A percentile compares a stretch with the other conserved stretches of the same genome.
These are phyloP conservation scores for Serendipita sp. DNA, from an alignment of 768 basidiomycete genomes.

Conservation along the genomic window DNA sequence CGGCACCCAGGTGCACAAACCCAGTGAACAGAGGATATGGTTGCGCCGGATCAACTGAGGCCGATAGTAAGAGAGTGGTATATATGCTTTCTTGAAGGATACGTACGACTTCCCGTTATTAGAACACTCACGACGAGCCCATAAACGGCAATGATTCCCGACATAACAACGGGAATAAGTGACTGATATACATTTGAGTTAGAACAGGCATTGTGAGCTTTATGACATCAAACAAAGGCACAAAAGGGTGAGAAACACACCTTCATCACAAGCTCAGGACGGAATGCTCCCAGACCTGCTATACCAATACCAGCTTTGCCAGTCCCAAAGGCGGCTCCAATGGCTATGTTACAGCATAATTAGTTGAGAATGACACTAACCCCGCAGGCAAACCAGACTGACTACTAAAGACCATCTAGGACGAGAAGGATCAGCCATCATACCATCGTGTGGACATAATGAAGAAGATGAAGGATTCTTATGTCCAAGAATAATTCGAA, in stretches of 20 bases:
- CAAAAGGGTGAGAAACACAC: constrained; percentile 24
- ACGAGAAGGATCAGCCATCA: not conserved
- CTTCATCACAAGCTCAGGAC: constrained; percentile 97
- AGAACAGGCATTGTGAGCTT: not conserved
- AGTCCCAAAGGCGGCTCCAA: constrained; percentile 92
- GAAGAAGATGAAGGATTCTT: not conserved
- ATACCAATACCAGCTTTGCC: constrained; percentile 96
- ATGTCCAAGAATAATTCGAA: not conserved
- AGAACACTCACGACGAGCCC: constrained; percentile 91
- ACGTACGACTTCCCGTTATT: constrained; percentile 53
- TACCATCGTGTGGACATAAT: not conserved
- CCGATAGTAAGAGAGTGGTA: not conserved
- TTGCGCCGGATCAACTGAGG: constrained; percentile 38
- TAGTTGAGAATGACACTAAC: not conserved
- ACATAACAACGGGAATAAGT: constrained; percentile 94
- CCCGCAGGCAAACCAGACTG: not conserved
- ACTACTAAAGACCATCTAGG: constrained; percentile 4
- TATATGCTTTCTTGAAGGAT: not conserved
- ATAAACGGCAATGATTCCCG: constrained; percentile 95
- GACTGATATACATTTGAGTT: constrained; percentile 22
- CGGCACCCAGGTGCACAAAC: constrained; percentile 84
- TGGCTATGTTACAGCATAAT: constrained; percentile 31
- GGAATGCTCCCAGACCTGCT: constrained; percentile 82
- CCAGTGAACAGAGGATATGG: constrained; percentile 75
- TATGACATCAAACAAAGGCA: not conserved